Percentiles rank a stretch among this genome's conserved stretches.
These are phyloP conservation scores for Apiospora rasikravindrae DNA, from an alignment of 2,329 filamentous ascomycete species.

Conservation along the genomic window DNA sequence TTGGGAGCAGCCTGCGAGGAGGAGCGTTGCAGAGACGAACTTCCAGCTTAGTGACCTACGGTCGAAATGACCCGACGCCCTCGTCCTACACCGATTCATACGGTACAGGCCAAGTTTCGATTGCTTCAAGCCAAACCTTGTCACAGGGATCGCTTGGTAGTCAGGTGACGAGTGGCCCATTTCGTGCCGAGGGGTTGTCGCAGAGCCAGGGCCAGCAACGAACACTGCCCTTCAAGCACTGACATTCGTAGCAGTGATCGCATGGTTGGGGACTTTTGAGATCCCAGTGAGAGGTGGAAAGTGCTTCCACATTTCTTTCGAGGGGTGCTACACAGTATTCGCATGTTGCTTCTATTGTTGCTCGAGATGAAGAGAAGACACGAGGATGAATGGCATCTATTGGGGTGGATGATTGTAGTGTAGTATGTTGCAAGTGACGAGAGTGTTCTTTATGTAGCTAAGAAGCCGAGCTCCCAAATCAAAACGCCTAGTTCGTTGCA, in stretches of 20 bases:
- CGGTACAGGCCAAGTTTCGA: neutral
- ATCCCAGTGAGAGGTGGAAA: neutral
- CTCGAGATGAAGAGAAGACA: neutral
- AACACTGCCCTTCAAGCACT: conserved; percentile 9
- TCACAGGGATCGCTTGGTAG: neutral
- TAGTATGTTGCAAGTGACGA: neutral
- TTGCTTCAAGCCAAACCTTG: conserved; percentile 5
- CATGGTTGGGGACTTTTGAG: neutral
- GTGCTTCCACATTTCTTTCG: neutral
- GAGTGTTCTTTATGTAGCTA: conserved; percentile 9
- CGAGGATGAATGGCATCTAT: neutral
- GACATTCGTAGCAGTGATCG: neutral
- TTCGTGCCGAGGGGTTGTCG: neutral
- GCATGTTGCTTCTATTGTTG: conserved; percentile 2
- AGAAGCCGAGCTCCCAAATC: conserved; percentile 3
- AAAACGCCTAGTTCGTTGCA: conserved; percentile 13
- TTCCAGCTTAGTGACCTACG: conserved; percentile 12
- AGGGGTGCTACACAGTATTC: neutral
- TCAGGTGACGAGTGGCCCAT: neutral
- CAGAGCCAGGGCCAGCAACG: conserved; percentile 3
- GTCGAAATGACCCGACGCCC: neutral
- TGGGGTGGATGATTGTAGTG: neutral
- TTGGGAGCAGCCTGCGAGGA: conserved; percentile 1
- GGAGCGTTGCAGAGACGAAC: neutral
- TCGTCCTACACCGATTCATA: neutral